phyloP scores from a whole-genome alignment of 257 asterid species.

The Ocimum tenuiflorum region DNA sequence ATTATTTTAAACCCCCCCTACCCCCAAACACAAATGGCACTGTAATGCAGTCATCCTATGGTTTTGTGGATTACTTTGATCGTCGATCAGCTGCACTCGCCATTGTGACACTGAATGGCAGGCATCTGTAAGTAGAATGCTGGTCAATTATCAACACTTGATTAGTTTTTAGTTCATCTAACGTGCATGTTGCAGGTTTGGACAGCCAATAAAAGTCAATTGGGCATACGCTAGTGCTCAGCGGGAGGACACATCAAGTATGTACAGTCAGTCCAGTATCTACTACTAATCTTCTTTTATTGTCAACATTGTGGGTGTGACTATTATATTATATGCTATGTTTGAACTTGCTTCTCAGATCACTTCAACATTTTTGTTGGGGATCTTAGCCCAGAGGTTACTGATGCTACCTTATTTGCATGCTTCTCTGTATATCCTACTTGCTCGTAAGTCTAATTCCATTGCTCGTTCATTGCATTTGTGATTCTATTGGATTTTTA shows the following conservation, averaged over 20 bases:
- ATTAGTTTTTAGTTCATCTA: slow-evolving; percentile 19
- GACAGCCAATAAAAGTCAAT: slow-evolving; percentile 80
- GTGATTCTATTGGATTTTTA: not conserved
- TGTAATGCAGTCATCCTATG: slow-evolving; percentile 75
- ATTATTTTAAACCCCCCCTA: too few species aligned
- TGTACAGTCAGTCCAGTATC: not conserved
- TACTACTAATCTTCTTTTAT: not conserved
- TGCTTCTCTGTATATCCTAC: slow-evolving; percentile 63
- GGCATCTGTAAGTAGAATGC: slow-evolving; percentile 55
- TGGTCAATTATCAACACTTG: not conserved
- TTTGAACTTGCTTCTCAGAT: slow-evolving; percentile 30
- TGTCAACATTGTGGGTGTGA: not conserved
- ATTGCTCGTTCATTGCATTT: not conserved
- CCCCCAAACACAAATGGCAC: not conserved
- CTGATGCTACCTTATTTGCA: slow-evolving; percentile 69
- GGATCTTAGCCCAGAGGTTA: slow-evolving; percentile 89
- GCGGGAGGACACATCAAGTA: slow-evolving; percentile 85
- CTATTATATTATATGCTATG: not conserved
- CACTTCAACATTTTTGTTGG: slow-evolving; percentile 86
- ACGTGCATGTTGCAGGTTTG: slow-evolving; percentile 51
- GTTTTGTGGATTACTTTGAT: slow-evolving; percentile 83
- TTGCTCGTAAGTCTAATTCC: slow-evolving; percentile 54
- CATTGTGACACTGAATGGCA: slow-evolving; percentile 62
- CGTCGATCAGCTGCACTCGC: slow-evolving; percentile 76
- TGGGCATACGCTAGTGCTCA: slow-evolving; percentile 88